Conservation (phyloP, 2,329 filamentous ascomycete species). For the Fusarium gaditjirri region DNA sequence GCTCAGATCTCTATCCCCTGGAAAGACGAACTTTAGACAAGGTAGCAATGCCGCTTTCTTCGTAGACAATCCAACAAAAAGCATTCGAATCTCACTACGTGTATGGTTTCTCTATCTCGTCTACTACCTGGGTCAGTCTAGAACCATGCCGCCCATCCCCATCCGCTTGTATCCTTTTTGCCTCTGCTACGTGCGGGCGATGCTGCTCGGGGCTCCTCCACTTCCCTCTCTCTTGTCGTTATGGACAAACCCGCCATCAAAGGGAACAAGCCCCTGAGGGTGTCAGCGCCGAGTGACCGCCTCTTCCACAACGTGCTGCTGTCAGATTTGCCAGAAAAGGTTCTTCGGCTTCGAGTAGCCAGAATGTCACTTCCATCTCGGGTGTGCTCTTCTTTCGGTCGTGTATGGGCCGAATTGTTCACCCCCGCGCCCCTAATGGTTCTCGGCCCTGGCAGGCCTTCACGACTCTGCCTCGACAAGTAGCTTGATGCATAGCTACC, state of each 20-base stretch:
- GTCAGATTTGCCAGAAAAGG: slow-evolving; percentile 12
- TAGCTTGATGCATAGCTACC: slow-evolving; percentile 13
- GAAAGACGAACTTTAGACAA: slow-evolving; percentile 54
- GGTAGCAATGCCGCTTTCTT: slow-evolving; percentile 13
- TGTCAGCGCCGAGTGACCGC: slow-evolving; percentile 37
- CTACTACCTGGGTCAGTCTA: slow-evolving; percentile 29
- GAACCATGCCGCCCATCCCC: slow-evolving; percentile 48
- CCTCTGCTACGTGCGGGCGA: slow-evolving; percentile 14
- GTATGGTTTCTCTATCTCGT: slow-evolving; percentile 13
- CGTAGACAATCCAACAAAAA: slow-evolving; percentile 35
- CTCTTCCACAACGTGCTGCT: slow-evolving; percentile 32
- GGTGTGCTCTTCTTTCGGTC: neutral
- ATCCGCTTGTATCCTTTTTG: slow-evolving; percentile 44
- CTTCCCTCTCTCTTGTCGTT: slow-evolving; percentile 21
- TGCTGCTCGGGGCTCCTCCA: slow-evolving; percentile 1
- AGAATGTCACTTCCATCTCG: slow-evolving; percentile 6
- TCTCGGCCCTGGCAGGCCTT: slow-evolving; percentile 2
- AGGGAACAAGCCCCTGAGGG: slow-evolving; percentile 34
- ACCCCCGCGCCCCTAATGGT: slow-evolving; percentile 1
- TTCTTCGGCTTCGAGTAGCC: neutral
- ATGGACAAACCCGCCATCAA: slow-evolving; percentile 29
- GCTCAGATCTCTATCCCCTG: slow-evolving; percentile 58
- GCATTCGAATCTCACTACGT: slow-evolving; percentile 13
- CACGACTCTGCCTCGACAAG: slow-evolving; percentile 11
- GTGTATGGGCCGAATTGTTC: neutral